phyloP scores from a whole-genome alignment of 805 yeast genomes.

The Tetrapisispora iriomotensis region DNA sequence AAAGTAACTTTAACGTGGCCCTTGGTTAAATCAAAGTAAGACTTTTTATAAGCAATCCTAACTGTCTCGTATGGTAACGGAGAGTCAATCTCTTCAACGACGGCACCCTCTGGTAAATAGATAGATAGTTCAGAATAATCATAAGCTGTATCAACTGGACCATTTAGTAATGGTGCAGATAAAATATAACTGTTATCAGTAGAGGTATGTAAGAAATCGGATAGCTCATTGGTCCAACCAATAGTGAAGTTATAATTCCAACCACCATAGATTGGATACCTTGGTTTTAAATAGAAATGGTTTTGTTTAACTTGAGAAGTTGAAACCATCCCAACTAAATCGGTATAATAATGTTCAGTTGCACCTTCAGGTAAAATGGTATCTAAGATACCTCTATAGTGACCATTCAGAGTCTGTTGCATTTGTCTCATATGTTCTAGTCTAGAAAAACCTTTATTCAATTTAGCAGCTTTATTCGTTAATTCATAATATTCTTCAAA shows the following conservation, averaged over 20 bases:
- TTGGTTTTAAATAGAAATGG: slow-evolving; percentile 56
- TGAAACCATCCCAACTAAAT: slow-evolving; percentile 87
- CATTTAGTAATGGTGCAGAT: slow-evolving; percentile 62
- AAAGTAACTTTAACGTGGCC: slow-evolving; percentile 75
- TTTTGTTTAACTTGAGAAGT: slow-evolving; percentile 42
- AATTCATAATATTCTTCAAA: slow-evolving; percentile 82
- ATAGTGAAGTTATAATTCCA: slow-evolving; percentile 93
- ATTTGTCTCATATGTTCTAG: slow-evolving; percentile 56
- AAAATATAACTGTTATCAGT: slow-evolving; percentile 42
- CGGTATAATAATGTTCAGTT: slow-evolving; percentile 70
- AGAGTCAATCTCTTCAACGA: slow-evolving; percentile 43
- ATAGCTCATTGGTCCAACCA: slow-evolving; percentile 74
- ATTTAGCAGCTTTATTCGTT: slow-evolving; percentile 62
- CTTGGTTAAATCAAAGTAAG: slow-evolving; percentile 60
- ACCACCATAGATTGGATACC: slow-evolving; percentile 92
- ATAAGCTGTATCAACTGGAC: slow-evolving; percentile 62
- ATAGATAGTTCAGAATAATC: slow-evolving; percentile 49
- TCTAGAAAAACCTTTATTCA: slow-evolving; percentile 68
- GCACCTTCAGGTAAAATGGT: slow-evolving; percentile 43
- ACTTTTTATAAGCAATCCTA: slow-evolving; percentile 31
- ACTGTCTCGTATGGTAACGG: slow-evolving; percentile 35
- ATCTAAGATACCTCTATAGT: slow-evolving; percentile 53
- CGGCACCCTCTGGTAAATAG: slow-evolving; percentile 83
- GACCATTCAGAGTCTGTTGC: slow-evolving; percentile 20
- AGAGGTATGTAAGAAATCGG: slow-evolving; percentile 38